Evolutionary conservation across 495 filamentous ascomycete species (phyloP).

Genomic region (Platismatia glauca): DNA sequence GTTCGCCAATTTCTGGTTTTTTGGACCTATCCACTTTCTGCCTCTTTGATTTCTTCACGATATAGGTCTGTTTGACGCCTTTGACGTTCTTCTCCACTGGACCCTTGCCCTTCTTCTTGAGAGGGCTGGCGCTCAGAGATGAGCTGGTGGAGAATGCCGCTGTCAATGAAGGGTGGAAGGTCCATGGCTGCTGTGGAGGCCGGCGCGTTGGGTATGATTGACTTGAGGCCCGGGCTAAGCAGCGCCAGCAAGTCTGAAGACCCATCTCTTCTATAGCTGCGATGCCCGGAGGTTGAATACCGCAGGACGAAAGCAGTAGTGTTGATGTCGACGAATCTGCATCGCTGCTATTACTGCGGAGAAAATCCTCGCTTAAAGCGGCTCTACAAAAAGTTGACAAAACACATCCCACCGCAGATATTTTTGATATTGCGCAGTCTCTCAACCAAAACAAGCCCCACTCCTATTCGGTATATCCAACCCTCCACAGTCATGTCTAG

Average conservation of each 20-base stretch:
- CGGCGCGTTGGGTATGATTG: slow-evolving; percentile 23
- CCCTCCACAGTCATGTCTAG: neutral
- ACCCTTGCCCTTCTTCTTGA: slow-evolving; percentile 29
- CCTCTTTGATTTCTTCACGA: slow-evolving; percentile 47
- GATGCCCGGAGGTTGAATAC: neutral
- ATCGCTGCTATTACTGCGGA: slow-evolving; percentile 3
- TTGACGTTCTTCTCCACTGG: slow-evolving; percentile 26
- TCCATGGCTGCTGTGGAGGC: slow-evolving; percentile 30
- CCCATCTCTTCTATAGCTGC: slow-evolving; percentile 43
- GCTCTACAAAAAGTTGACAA: slow-evolving; percentile 7
- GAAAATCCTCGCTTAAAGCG: slow-evolving; percentile 2
- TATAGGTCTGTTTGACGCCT: slow-evolving; percentile 30
- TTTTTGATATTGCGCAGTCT: neutral
- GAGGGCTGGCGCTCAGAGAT: slow-evolving; percentile 29
- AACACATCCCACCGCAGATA: neutral
- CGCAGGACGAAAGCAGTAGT: neutral
- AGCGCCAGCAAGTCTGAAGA: slow-evolving; percentile 59
- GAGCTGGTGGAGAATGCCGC: slow-evolving; percentile 34
- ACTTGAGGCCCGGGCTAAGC: slow-evolving; percentile 48
- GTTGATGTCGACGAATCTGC: slow-evolving; percentile 4
- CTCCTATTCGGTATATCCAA: neutral
- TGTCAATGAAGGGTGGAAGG: slow-evolving; percentile 25
- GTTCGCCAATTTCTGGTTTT: slow-evolving; percentile 62
- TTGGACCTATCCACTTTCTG: slow-evolving; percentile 32
- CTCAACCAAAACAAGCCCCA: neutral